Base-by-base conservation (phyloP, 176 grass and related monocot species). In the Oryza punctata region DNA sequence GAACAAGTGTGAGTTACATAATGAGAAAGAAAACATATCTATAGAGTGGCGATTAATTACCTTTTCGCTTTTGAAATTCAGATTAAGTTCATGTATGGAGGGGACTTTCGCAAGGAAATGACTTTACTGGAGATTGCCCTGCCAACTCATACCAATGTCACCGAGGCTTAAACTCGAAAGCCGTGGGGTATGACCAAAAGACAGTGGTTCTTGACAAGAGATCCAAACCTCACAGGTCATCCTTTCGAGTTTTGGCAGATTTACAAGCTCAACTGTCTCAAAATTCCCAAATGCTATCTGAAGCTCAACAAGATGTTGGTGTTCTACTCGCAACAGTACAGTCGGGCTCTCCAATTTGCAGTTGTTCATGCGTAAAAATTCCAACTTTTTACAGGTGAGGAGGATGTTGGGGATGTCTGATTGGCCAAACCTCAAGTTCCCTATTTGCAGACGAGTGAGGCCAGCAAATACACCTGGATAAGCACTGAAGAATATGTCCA, bases 51-150 rank as follows among this genome's bases (percentile, higher is more conserved):
- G 15, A n/a, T 18, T 37, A 30, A 59, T 47, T 76, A 76, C 73
- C 49, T 59, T 76, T 76, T 76, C 73, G 10, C 73, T 50, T 50
- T 18, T 2, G 3, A 50, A 50, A 12, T 50, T 50, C 14, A 50
- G 47, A 50, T 50, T 50, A 5, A 59, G 49, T 18, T 59, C 4
- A 5, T 29, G 52, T 76, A 76, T 57, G 28, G 47, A 59, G 18
- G 73, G 49, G 30, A 59, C 49, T 33, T 75, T 35, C 33, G 18
- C 73, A 59, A 75, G 73, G 10, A 75, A 12, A 0, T 35, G 47
- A 59, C 73, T 75, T 35, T 57, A 59, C 46, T 30, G 15, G 47
- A 75, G 15, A 75, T 75, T n/a, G n/a, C 47, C 12, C 30, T 47
- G 29, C 28, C 47, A 75, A 54, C 5, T 75, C 19, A 23, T 4